phyloP scores from a whole-genome alignment of 176 grass and related monocot species.

The Chloris gayana region DNA sequence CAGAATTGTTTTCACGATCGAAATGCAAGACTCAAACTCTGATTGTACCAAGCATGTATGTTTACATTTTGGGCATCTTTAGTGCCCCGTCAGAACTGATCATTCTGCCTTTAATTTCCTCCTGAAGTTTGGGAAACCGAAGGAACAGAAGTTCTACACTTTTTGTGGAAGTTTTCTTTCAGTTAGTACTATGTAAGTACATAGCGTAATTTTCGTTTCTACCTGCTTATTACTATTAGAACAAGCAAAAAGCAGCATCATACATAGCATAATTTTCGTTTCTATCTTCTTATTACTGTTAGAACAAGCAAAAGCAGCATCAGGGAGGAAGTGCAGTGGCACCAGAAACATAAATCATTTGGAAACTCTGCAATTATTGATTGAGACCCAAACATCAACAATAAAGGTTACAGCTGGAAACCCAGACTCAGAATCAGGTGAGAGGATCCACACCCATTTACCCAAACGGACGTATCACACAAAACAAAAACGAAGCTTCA shows the following conservation, averaged over 20 bases:
- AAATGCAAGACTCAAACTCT: background rate
- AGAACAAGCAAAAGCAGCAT: background rate
- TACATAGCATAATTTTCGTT: background rate
- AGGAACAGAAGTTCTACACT: background rate
- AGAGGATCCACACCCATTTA: background rate
- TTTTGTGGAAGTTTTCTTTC: background rate
- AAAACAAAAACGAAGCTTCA: background rate
- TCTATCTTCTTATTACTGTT: background rate
- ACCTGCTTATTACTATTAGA: too few species aligned
- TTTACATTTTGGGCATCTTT: too few species aligned
- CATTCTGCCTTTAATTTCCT: background rate
- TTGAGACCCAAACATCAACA: constrained; percentile 13
- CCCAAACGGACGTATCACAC: background rate
- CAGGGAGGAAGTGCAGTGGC: background rate
- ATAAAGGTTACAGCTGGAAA: background rate
- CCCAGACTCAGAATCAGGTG: background rate
- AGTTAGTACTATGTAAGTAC: background rate
- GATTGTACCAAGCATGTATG: too few species aligned
- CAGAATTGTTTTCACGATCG: background rate
- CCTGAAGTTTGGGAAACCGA: background rate
- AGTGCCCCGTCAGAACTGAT: too few species aligned
- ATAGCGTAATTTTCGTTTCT: background rate
- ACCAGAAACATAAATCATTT: background rate
- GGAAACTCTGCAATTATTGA: background rate
- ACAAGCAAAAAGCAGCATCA: background rate